Conservation (phyloP, 2,329 filamentous ascomycete genomes). For the Cladosporium sp. region DNA sequence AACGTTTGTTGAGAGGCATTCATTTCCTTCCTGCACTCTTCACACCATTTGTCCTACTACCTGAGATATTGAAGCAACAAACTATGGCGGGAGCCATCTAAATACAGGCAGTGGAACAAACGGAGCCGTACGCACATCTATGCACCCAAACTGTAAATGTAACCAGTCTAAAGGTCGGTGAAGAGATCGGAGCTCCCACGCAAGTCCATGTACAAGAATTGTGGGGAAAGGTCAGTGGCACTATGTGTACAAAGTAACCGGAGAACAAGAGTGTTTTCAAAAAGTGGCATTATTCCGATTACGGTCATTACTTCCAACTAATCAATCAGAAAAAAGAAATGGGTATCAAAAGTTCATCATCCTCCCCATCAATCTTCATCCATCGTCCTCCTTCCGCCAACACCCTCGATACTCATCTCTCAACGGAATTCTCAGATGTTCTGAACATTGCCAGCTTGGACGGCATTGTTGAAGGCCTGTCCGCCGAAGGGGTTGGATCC, state of each 20-base stretch:
- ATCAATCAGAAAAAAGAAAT: neutral
- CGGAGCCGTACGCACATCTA: too few species aligned
- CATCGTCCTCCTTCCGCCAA: neutral
- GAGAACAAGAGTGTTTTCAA: neutral
- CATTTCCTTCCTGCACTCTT: too few species aligned
- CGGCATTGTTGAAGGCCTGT: constrained; percentile 65
- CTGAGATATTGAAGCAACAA: too few species aligned
- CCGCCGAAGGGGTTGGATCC: constrained; percentile 33
- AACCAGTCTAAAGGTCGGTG: too few species aligned
- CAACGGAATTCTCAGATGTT: constrained; percentile 64
- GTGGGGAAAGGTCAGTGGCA: neutral
- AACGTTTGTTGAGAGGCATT: too few species aligned
- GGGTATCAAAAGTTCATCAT: constrained; percentile 1
- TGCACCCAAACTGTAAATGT: too few species aligned
- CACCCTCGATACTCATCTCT: neutral
- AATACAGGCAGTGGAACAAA: too few species aligned
- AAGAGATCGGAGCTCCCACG: too few species aligned
- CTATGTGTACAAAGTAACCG: neutral
- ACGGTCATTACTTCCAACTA: neutral
- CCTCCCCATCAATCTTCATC: neutral
- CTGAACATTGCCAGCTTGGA: constrained; percentile 81
- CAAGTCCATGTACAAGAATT: too few species aligned
- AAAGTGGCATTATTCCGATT: neutral
- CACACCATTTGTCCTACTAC: too few species aligned
- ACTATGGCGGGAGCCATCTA: too few species aligned